These are phyloP conservation scores for Coffea humblotiana DNA, from an alignment of 305 asterid genomes.

Conservation along the genomic window DNA sequence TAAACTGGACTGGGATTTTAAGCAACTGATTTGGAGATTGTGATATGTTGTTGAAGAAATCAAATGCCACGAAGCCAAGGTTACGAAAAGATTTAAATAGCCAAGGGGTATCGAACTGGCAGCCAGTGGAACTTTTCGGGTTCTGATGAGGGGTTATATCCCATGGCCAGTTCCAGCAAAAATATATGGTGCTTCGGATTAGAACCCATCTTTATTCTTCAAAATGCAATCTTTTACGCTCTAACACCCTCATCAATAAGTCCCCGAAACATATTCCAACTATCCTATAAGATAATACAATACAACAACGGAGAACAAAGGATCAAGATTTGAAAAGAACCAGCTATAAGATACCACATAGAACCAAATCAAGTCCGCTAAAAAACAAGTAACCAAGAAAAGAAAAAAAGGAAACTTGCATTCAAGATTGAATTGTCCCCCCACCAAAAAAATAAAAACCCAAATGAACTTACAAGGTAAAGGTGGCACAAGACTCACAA, in stretches of 20 bases:
- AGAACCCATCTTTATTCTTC: slow-evolving; percentile 36
- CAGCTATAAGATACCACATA: too few relatives aligned
- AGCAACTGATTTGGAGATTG: slow-evolving; percentile 23
- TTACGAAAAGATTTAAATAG: slow-evolving; percentile 59
- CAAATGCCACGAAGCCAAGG: slow-evolving; percentile 45
- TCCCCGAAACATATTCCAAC: not conserved
- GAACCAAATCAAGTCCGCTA: too few relatives aligned
- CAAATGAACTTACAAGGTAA: too few relatives aligned
- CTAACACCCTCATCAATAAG: not conserved
- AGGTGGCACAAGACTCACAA: too few relatives aligned
- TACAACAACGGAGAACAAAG: not conserved
- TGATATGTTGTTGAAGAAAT: slow-evolving; percentile 40
- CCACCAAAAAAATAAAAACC: too few relatives aligned
- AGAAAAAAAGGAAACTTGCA: too few relatives aligned
- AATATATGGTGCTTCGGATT: slow-evolving; percentile 44
- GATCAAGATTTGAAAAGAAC: too few relatives aligned
- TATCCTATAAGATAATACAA: not conserved
- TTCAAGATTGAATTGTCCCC: too few relatives aligned
- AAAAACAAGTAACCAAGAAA: too few relatives aligned
- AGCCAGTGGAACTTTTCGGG: slow-evolving; percentile 32
- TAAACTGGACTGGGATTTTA: slow-evolving; percentile 17
- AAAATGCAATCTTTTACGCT: not conserved
- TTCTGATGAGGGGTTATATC: slow-evolving; percentile 28
- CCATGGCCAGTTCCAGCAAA: slow-evolving; percentile 90
- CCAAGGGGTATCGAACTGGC: slow-evolving; percentile 75